Evolutionary conservation across 257 asterid genomes (phyloP), one percentile per base, ranked within the genome.

Genomic region (Solanum dulcamara): DNA sequence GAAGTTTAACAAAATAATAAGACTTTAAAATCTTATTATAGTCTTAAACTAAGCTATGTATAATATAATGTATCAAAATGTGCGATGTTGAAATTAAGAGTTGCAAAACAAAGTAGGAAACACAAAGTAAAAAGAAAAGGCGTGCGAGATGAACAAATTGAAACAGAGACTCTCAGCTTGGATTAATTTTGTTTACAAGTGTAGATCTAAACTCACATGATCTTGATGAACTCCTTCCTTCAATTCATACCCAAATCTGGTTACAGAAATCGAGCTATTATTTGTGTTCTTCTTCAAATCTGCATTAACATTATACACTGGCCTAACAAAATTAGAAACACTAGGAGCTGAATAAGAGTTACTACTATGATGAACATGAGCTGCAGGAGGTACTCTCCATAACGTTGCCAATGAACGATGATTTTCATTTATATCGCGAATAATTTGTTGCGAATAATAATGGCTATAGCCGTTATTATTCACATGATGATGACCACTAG

Each of bases 151-250:
- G 30, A 40, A 68, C 2, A 68, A 68, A 70, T 66, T 15, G 30
- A 70, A 70, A 11, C 10, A 22, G 5, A 70, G 10, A 33, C 24
- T 68, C 32, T 70, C 4, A n/a, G 4, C 70, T 60, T 12, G 71
- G 5, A 10, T 68, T 14, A 35, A n/a, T 3, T 33, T 30, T 5
- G 24, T 84, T 85, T 89, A 96, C 87, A 96, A 93, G 89, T 90
- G 98, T 81, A 96, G 91, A 88, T 96, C 99, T 90, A 96, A 91
- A 93, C 99, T 96, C 91, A 96, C 95, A 44, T 90, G 93, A 81
- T 94, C 98, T 74, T 92, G 95, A 92, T 92, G 95, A 91, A 88
- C 83, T 79, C 71, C 88, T 13, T 88, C 66, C 85, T 92, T 92
- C 26, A 92, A 60, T 84, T 93, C 92, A 26, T 86, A 91, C 37